Base-by-base conservation (phyloP, 1,284 basidiomycete species). In the Ustanciosporium gigantosporum region DNA sequence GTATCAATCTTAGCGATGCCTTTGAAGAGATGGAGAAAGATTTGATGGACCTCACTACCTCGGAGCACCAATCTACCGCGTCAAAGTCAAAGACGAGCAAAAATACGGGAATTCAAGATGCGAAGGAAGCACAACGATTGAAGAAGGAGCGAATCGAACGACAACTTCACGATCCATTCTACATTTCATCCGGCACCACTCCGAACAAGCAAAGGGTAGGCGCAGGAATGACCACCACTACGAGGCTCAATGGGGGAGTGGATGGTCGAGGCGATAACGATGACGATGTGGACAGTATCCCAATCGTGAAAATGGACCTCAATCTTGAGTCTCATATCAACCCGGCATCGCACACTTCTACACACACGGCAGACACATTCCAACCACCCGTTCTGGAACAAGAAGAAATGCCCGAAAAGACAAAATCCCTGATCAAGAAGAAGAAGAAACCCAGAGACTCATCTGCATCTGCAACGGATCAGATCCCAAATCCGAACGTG, bases 231-330 rank as follows among this genome's bases (percentile, higher is more conserved):
- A n/a, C n/a, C n/a, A n/a, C n/a, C n/a, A n/a, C n/a, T n/a, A n/a
- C n/a, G n/a, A n/a, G n/a, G n/a, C n/a, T n/a, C n/a, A n/a, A n/a
- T n/a, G n/a, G n/a, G n/a, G n/a, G n/a, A n/a, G n/a, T n/a, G n/a
- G 2, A 11, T 8, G 4, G 17, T 11, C 15, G 31, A 20, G 6
- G 14, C 16, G 44, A 5, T 5, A 35, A 36, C 15, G 51, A 47
- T 4, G 58, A 59, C 14, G 71, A 74, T 23, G 44, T 76, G n/a
- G 55, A 69, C 32, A 29, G 37, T 13, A 67, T 76, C 5, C 73
- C 73, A 5, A 73, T 76, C 31, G 71, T 76, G 19, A 47, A 64
- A n/a, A 47, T 74, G 9, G 53, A 65, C 27, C 40, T 70, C 8
- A 38, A 43, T 5, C 41, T 52, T 3, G 29, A 17, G 14, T 15